Evolutionary conservation across 305 asterid genomes (phyloP).

Genomic region (Fraxinus platypoda): DNA sequence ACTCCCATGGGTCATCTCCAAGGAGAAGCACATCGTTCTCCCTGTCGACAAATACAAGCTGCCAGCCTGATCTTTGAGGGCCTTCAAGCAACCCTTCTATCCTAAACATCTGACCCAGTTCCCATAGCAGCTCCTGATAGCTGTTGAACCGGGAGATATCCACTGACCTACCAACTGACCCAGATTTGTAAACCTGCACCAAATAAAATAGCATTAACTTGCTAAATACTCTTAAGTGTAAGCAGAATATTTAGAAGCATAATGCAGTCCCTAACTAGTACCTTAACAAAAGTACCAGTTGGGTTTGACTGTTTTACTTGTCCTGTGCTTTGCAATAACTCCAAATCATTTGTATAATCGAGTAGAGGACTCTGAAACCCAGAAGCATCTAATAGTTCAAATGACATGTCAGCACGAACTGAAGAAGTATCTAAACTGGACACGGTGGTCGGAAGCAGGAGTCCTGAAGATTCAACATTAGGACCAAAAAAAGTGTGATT

Average conservation of each 20-base stretch:
- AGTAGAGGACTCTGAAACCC: constrained; percentile 65
- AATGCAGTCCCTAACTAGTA: constrained; percentile 21
- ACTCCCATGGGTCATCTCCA: constrained; percentile 99
- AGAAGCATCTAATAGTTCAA: constrained; percentile 55
- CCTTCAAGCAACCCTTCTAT: constrained; percentile 89
- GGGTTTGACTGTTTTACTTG: constrained; percentile 59
- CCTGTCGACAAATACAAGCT: constrained; percentile 99
- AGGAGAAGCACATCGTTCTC: constrained; percentile 98
- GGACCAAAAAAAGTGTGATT: constrained; percentile 61
- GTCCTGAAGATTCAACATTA: constrained; percentile 63
- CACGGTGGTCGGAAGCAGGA: constrained; percentile 68
- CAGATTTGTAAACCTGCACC: constrained; percentile 75
- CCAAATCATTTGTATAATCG: constrained; percentile 64
- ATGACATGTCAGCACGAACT: constrained; percentile 56
- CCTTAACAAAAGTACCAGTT: constrained; percentile 72
- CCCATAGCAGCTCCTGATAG: constrained; percentile 86
- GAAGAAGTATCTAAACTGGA: constrained; percentile 51
- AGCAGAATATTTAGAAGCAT: not conserved
- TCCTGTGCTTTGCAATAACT: constrained; percentile 59
- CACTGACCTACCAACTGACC: constrained; percentile 86
- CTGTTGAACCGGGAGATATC: constrained; percentile 89
- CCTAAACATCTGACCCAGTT: constrained; percentile 88
- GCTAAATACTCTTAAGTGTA: not conserved
- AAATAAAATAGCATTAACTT: constrained; percentile 18
- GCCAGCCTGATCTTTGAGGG: constrained; percentile 99